phyloP scores from a whole-genome alignment of 2,329 filamentous ascomycete genomes.

The Colletotrichum sp. region DNA sequence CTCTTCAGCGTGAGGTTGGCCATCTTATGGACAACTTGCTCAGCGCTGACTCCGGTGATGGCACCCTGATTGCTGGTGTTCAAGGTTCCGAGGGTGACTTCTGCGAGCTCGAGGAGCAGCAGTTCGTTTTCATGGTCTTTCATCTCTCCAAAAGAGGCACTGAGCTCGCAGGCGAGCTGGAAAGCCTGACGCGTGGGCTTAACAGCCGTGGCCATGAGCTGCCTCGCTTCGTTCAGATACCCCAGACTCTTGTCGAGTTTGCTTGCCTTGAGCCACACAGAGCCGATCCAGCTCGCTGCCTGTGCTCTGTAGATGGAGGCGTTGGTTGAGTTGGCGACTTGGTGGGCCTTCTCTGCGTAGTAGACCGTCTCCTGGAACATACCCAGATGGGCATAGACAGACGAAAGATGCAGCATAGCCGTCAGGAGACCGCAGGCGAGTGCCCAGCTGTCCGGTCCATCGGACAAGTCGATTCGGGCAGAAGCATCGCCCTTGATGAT shows the following conservation, averaged over 20 bases:
- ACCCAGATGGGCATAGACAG: conserved; percentile 82
- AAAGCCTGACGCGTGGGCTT: conserved; percentile 49
- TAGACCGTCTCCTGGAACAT: conserved; percentile 88
- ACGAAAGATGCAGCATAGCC: conserved; percentile 75
- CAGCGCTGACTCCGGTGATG: conserved; percentile 1
- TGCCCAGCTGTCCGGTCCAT: conserved; percentile 74
- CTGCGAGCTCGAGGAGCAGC: conserved; percentile 52
- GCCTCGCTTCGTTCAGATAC: conserved; percentile 58
- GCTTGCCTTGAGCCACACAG: conserved; percentile 61
- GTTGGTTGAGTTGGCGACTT: conserved; percentile 72
- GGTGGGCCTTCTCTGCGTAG: conserved; percentile 83
- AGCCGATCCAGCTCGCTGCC: conserved; percentile 59
- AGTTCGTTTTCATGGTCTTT: conserved; percentile 48
- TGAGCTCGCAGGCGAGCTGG: conserved; percentile 58
- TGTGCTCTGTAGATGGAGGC: conserved; percentile 64
- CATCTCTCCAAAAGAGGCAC: conserved; percentile 58
- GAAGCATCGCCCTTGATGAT: neutral
- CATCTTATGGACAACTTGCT: conserved; percentile 41
- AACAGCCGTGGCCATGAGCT: conserved; percentile 48
- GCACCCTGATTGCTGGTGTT: neutral
- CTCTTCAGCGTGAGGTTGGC: conserved; percentile 35
- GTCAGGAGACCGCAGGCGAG: conserved; percentile 77
- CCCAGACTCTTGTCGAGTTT: conserved; percentile 63
- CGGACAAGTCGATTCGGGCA: conserved; percentile 46
- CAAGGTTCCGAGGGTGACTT: conserved; percentile 39